phyloP scores from a whole-genome alignment of 202 grass and related monocot genomes.

The Eragrostis tef region DNA sequence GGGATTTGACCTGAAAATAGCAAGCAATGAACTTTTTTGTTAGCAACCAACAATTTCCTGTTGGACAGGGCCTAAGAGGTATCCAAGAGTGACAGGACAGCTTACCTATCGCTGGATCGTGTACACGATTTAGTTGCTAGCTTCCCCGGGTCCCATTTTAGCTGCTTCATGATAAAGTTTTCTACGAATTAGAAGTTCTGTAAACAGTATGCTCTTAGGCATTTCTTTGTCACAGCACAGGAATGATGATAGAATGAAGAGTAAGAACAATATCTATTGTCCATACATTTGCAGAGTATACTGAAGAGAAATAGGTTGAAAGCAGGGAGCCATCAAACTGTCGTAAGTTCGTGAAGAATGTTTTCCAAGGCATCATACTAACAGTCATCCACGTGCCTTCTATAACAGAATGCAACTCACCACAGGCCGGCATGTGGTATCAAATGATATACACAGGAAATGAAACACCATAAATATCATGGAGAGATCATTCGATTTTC shows the following conservation, averaged over 20 bases:
- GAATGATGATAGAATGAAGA: constrained; percentile 11
- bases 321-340: not conserved
- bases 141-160: not conserved
- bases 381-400: not conserved
- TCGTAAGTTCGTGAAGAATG: not conserved
- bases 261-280: not conserved
- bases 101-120: constrained; percentile 34
- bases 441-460: constrained; percentile 16
- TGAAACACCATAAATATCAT: not conserved
- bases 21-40: not conserved
- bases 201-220: constrained; percentile 16
- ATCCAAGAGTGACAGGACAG: constrained; percentile 28
- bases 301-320: not conserved
- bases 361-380: not conserved
- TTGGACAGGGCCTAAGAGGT: constrained; percentile 38
- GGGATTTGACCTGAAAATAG: constrained; percentile 43
- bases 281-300: constrained; percentile 2
- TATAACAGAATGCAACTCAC: not conserved
- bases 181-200: constrained; percentile 17
- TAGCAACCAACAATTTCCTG: constrained; percentile 41
- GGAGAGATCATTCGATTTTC: not conserved
- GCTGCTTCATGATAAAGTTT: constrained; percentile 37
- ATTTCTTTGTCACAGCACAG: constrained; percentile 14
- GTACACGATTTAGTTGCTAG: constrained; percentile 10
- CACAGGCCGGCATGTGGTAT: not conserved